phyloP scores from a whole-genome alignment of 768 basidiomycete genomes.

The Amanita thiersii region DNA sequence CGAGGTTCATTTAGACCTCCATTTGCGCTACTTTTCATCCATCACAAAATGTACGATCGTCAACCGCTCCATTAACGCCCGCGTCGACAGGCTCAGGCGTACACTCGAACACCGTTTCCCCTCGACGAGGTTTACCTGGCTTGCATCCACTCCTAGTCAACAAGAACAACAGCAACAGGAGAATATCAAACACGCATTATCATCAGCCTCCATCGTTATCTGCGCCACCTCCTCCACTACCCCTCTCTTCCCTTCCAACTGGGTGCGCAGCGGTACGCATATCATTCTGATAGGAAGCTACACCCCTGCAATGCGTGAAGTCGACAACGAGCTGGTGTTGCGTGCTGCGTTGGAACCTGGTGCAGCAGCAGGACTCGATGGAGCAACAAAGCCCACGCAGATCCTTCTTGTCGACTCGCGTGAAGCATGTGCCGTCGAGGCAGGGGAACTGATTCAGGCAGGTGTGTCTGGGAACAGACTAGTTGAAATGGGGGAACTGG shows the following conservation, averaged over 20 bases:
- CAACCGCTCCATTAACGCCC: conserved; percentile 48
- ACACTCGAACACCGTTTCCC: conserved; percentile 18
- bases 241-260: conserved; percentile 63
- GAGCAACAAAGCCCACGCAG: conserved; percentile 10
- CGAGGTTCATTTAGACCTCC: conserved; percentile 53
- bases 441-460: conserved; percentile 73
- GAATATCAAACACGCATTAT: conserved; percentile 24
- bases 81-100: conserved; percentile 30
- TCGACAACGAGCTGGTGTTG: conserved; percentile 47
- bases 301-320: conserved; percentile 73
- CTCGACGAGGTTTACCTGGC: conserved; percentile 15
- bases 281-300: conserved; percentile 79
- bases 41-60: conserved; percentile 50
- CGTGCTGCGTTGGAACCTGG: conserved; percentile 28
- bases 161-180: conserved; percentile 6
- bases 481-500: conserved; percentile 68
- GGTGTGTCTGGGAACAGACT: conserved; percentile 28
- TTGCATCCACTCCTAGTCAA: conserved; percentile 9
- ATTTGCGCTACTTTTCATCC: conserved; percentile 48
- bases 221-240: conserved; percentile 66
- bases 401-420: conserved; percentile 67
- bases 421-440: conserved; percentile 64
- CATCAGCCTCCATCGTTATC: conserved; percentile 50
- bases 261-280: conserved; percentile 57
- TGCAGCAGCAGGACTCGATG: not conserved